Percentiles rank a stretch among this genome's conserved stretches.
Conservation (phyloP, 371 early-diverging fungal species). For the Haplosporangium sp. region DNA sequence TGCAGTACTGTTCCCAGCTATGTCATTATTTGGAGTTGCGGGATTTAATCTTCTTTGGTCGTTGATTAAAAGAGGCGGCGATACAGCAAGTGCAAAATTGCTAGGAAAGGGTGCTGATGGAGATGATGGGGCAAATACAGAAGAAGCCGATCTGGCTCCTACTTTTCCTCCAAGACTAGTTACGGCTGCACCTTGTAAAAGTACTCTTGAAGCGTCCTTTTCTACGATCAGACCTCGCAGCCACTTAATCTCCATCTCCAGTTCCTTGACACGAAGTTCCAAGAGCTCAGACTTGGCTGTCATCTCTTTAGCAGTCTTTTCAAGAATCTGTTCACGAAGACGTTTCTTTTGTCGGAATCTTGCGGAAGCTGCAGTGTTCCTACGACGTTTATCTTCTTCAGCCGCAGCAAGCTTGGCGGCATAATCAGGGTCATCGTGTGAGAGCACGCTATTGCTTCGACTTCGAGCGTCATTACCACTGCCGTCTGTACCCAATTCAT, state of each 20-base stretch:
- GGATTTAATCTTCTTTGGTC: not conserved
- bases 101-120: not conserved
- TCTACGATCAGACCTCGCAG: conserved; percentile 86
- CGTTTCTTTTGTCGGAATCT: conserved; percentile 97
- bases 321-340: conserved; percentile 86
- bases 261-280: conserved; percentile 79
- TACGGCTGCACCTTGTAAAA: conserved; percentile 2
- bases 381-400: conserved; percentile 86
- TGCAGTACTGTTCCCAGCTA: not conserved
- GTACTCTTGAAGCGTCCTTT: conserved; percentile 64
- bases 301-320: conserved; percentile 87
- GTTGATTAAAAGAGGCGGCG: not conserved
- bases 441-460: conserved; percentile 10
- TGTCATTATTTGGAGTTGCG: no score
- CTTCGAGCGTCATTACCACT: not conserved
- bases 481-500: not conserved
- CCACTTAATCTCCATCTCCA: conserved; percentile 93
- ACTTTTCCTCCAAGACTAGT: not conserved
- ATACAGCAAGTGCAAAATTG: conserved; percentile 1
- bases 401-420: conserved; percentile 37
- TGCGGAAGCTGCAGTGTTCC: conserved; percentile 96
- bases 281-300: conserved; percentile 77
- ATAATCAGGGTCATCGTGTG: conserved; percentile 27
- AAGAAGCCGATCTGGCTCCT: conserved; percentile 3
- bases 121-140: conserved; percentile 2